phyloP scores from a whole-genome alignment of 1,284 basidiomycete species.

The Termitomyces sp. region DNA sequence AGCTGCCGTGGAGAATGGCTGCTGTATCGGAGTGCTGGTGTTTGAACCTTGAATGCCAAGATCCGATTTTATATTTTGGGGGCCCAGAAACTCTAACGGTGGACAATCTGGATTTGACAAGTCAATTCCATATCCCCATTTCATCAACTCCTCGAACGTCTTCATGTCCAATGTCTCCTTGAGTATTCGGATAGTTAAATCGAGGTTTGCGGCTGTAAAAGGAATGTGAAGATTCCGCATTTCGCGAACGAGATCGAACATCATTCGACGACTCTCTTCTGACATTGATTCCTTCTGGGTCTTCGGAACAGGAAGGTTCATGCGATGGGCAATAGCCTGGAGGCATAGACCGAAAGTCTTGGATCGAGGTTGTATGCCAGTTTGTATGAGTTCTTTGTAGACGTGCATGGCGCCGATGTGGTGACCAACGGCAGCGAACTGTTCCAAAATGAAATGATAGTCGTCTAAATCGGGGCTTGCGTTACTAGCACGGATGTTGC shows the following conservation, averaged over 20 bases:
- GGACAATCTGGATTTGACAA: conserved; percentile 63
- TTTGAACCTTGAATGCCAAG: conserved; percentile 13
- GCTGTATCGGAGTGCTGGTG: conserved; percentile 24
- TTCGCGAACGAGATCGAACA: conserved; percentile 48
- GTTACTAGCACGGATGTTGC: conserved; percentile 58
- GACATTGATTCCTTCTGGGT: conserved; percentile 30
- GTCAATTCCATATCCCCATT: conserved; percentile 68
- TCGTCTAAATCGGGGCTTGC: conserved; percentile 52
- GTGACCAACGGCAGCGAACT: conserved; percentile 70
- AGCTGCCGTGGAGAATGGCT: conserved; percentile 58
- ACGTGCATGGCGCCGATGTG: conserved; percentile 52
- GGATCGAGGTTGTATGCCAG: conserved; percentile 41
- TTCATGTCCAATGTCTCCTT: conserved; percentile 55
- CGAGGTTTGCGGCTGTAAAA: conserved; percentile 55
- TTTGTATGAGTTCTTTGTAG: conserved; percentile 50
- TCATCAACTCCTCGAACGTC: conserved; percentile 54
- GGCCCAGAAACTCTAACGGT: conserved; percentile 41
- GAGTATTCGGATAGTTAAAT: conserved; percentile 61
- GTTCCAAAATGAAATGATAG: conserved; percentile 67
- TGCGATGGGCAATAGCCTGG: conserved; percentile 61
- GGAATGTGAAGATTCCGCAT: conserved; percentile 47
- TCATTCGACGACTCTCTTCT: conserved; percentile 40
- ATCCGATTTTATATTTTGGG: conserved; percentile 15
- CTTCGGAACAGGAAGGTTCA: conserved; percentile 50
- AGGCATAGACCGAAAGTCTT: conserved; percentile 61